Evolutionary conservation across 2,329 filamentous ascomycete genomes (phyloP).

Genomic region (Scleromitrula shiraiana): DNA sequence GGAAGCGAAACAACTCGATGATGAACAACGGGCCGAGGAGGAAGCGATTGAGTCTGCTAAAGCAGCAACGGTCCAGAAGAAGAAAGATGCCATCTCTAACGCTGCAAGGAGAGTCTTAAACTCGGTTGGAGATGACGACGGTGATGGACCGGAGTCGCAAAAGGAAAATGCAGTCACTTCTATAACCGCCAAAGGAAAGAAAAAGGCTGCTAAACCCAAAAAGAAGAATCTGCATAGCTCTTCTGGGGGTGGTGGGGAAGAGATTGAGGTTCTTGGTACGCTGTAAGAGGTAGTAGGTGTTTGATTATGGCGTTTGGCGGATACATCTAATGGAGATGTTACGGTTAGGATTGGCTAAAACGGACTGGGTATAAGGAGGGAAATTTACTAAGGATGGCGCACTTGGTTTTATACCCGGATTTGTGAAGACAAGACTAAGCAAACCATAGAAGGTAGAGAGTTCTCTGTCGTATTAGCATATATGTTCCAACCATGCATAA

Average conservation of each 20-base stretch:
- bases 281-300: not conserved
- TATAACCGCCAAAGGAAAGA: slow-evolving; percentile 2
- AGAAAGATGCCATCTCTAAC: slow-evolving; percentile 24
- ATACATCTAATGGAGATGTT: no score
- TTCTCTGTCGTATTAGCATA: no score
- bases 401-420: slow-evolving; percentile 9
- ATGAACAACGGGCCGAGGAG: slow-evolving; percentile 40
- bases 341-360: not conserved
- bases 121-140: slow-evolving; percentile 11
- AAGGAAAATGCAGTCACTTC: slow-evolving; percentile 1
- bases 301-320: not conserved
- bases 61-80: slow-evolving; percentile 19
- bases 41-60: slow-evolving; percentile 37
- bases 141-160: slow-evolving; percentile 13
- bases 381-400: no score
- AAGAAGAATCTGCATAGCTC: slow-evolving; percentile 25
- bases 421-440: not conserved
- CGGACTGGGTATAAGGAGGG: no score
- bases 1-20: slow-evolving; percentile 38
- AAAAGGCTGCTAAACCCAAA: slow-evolving; percentile 16
- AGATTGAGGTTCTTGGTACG: slow-evolving; percentile 25
- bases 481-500: no score
- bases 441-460: not conserved
- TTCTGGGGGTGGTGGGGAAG: slow-evolving; percentile 24
- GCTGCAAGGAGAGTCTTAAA: slow-evolving; percentile 13